A percentile compares a stretch with the other conserved stretches of the same genome.
These are phyloP conservation scores for Aspergillus quadricinctus DNA, from an alignment of 2,329 filamentous ascomycete species.

Conservation along the genomic window DNA sequence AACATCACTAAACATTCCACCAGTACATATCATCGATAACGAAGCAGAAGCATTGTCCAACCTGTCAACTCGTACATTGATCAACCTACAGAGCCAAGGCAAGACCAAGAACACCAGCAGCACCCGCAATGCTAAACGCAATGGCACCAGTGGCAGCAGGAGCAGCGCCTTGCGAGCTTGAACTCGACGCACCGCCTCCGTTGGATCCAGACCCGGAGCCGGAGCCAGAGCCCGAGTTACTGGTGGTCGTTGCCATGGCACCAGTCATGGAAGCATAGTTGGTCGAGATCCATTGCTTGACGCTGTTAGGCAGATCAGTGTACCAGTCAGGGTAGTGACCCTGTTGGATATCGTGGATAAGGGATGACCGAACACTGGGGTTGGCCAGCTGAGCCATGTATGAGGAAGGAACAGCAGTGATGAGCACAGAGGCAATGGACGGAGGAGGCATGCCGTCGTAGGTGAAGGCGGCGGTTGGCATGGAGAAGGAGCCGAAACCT, in stretches of 20 bases:
- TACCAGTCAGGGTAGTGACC: conserved; percentile 27
- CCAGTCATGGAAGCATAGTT: conserved; percentile 2
- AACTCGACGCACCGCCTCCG: conserved; percentile 1
- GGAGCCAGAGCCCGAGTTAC: conserved; percentile 1
- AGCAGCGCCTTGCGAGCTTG: conserved; percentile 11
- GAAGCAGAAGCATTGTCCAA: not conserved
- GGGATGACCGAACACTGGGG: conserved; percentile 14
- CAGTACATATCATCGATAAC: not conserved
- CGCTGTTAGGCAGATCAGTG: conserved; percentile 19
- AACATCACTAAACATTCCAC: not conserved
- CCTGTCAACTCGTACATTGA: not conserved
- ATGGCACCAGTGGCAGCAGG: conserved; percentile 14
- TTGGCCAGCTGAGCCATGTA: conserved; percentile 17
- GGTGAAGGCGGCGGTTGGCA: conserved; percentile 4
- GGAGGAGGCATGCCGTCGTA: conserved; percentile 13
- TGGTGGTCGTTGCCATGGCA: not conserved
- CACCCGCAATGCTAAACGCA: conserved; percentile 16
- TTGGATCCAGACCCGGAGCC: conserved; percentile 4
- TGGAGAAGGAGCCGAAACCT: not conserved
- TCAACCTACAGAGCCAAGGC: conserved; percentile 19
- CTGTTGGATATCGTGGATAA: conserved; percentile 19
- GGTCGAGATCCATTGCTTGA: conserved; percentile 22
- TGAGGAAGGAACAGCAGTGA: conserved; percentile 24
- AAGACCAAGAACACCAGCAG: conserved; percentile 19
- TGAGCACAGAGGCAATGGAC: conserved; percentile 22